Evolutionary conservation across 2,329 filamentous ascomycete species (phyloP).

Genomic region (Neofusicoccum laricinum): DNA sequence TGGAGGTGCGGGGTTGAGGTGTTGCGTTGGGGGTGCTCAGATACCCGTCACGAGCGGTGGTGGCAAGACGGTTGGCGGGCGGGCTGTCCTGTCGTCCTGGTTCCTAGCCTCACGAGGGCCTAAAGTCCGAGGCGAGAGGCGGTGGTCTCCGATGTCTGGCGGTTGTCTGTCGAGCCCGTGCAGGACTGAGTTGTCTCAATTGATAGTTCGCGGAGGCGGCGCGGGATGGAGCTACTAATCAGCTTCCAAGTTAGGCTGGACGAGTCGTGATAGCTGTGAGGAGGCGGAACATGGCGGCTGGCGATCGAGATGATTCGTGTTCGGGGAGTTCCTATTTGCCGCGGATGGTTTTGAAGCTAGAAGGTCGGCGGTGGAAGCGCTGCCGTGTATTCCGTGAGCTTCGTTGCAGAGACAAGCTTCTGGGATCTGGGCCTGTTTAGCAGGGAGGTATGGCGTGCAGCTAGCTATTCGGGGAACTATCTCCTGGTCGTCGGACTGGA

Average conservation of each 20-base stretch:
- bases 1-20: background rate
- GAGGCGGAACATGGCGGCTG: background rate
- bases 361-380: background rate
- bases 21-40: background rate
- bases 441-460: background rate
- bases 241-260: slow-evolving; percentile 4
- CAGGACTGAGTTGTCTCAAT: background rate
- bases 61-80: background rate
- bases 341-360: background rate
- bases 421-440: background rate
- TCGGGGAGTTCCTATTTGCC: background rate
- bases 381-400: background rate
- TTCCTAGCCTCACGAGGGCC: background rate
- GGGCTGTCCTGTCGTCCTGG: background rate
- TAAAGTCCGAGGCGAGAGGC: background rate
- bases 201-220: background rate
- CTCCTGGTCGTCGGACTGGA: background rate
- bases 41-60: background rate
- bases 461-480: background rate
- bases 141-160: background rate
- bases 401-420: background rate
- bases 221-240: background rate
- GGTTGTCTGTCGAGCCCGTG: background rate
- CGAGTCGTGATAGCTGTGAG: background rate
- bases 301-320: background rate